Evolutionary conservation across 768 basidiomycete species (phyloP).

Genomic region (Dacryopinax primogenitus): DNA sequence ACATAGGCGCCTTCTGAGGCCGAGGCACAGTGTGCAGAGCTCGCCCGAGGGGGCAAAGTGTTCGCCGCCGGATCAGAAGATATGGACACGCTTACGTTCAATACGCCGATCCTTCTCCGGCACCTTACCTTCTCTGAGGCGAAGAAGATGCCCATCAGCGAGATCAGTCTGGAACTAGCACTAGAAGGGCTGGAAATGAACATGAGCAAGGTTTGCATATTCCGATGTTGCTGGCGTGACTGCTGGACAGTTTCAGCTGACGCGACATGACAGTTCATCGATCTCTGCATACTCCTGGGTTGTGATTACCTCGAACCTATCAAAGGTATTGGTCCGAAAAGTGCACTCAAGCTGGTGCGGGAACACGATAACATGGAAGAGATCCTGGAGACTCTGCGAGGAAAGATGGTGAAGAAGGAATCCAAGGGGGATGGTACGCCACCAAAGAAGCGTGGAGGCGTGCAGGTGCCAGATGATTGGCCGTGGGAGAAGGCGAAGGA

Average conservation of each 20-base stretch:
- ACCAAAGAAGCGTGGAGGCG: constrained; percentile 55
- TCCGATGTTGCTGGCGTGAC: no score
- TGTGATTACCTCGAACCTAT: constrained; percentile 99
- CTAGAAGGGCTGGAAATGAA: constrained; percentile 82
- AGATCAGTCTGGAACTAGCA: constrained; percentile 70
- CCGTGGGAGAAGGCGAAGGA: constrained; percentile 92
- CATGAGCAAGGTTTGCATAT: constrained; percentile 60
- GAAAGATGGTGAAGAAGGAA: constrained; percentile 43
- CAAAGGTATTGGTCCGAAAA: constrained; percentile 90
- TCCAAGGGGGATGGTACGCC: constrained; percentile 25
- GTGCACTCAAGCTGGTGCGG: constrained; percentile 79
- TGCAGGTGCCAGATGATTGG: constrained; percentile 86
- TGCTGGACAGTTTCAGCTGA: background rate
- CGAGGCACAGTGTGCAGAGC: constrained; percentile 95
- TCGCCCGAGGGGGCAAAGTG: constrained; percentile 93
- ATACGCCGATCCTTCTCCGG: constrained; percentile 77
- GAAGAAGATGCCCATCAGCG: constrained; percentile 89
- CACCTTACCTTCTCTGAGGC: constrained; percentile 98
- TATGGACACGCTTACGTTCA: constrained; percentile 98
- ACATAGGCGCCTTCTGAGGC: constrained; percentile 94
- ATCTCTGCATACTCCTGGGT: constrained; percentile 89
- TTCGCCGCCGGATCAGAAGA: constrained; percentile 98
- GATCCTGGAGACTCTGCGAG: constrained; percentile 65
- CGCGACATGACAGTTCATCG: constrained; percentile 57
- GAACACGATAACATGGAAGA: constrained; percentile 62